Base-by-base conservation (phyloP, 768 basidiomycete genomes). In the Tricholoma sp. region DNA sequence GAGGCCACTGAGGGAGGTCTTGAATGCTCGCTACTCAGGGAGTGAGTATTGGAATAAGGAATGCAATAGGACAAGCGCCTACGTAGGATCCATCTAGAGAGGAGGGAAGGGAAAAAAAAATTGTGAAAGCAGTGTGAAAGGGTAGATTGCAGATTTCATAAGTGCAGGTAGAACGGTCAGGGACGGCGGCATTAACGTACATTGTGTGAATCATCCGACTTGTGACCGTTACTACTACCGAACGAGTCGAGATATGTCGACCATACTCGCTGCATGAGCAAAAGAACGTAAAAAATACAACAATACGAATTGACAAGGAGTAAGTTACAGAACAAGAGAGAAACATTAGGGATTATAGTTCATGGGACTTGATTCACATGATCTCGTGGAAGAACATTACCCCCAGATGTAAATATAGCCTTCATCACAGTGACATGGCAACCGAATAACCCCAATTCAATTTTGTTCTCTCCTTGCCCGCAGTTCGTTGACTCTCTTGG, bases 211-310 rank as follows among this genome's bases (percentile, higher is more conserved):
- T 54, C 56, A 54, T 53, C 58, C 29, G 60, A 50, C 31, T 64
- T 31, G 9, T 31, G 47, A 41, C 27, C 55, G 56, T 64, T 52
- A 59, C 49, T 39, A 52, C 51, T 47, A 34, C 16, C 16, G 41
- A 54, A 43, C 62, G 56, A 46, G 63, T 76, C 75, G 16, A 82
- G 75, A 64, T 83, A 83, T 9, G 75, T 76, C 27, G 79, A 81
- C 80, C 82, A 82, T 53, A 80, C 71, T 24, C 79, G 74, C 61
- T 82, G 47, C 47, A 50, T 50, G 27, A 29, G n/a, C 14, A 31
- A n/a, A 14, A 8, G 10, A 47, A 47, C 12, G 12, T 47, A 47
- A 14, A 27, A 5, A 18, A 29, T 49, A 49, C 47, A 50, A 31
- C 27, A 29, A 16, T 29, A 49, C 18, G 14, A 11, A 46, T 27